Percentiles rank a stretch among this genome's conserved stretches.
These are phyloP conservation scores for Vicia sativa DNA, from an alignment of 306 rosid species.

Conservation along the genomic window DNA sequence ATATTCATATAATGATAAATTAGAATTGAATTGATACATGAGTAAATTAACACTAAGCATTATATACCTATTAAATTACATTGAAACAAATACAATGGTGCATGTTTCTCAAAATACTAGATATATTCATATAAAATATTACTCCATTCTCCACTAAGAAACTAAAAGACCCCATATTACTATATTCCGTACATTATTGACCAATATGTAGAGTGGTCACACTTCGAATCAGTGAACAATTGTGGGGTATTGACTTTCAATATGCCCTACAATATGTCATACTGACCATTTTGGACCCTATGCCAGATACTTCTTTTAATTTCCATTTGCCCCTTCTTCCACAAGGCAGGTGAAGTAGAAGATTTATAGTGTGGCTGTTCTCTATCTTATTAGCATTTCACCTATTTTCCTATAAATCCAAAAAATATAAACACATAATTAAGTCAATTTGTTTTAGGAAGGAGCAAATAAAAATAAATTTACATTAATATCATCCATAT, in stretches of 20 bases:
- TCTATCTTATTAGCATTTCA: conserved; percentile 1
- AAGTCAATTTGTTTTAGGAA: not conserved
- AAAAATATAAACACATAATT: too few relatives aligned
- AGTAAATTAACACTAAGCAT: not conserved
- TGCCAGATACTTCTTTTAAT: not conserved
- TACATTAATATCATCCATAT: not conserved
- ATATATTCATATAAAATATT: conserved; percentile 1
- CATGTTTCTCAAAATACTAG: not conserved
- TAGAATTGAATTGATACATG: too few relatives aligned
- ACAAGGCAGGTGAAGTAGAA: conserved; percentile 28
- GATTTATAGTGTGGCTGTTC: not conserved
- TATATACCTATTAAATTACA: not conserved
- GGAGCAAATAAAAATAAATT: not conserved
- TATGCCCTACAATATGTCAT: conserved; percentile 40
- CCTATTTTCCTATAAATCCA: not conserved
- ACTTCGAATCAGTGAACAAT: conserved; percentile 38
- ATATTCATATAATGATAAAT: not conserved
- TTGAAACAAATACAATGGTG: not conserved
- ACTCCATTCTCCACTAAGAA: conserved; percentile 18
- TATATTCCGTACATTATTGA: conserved; percentile 34
- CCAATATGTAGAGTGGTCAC: conserved; percentile 25
- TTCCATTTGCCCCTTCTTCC: conserved; percentile 17
- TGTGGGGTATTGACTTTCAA: conserved; percentile 39
- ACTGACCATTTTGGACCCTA: conserved; percentile 29
- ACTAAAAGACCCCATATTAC: not conserved